A percentile compares a stretch with the other conserved stretches of the same genome.
Conservation (phyloP, 192 early-diverging fungal species). For the Martensiomyces pterosporus region DNA sequence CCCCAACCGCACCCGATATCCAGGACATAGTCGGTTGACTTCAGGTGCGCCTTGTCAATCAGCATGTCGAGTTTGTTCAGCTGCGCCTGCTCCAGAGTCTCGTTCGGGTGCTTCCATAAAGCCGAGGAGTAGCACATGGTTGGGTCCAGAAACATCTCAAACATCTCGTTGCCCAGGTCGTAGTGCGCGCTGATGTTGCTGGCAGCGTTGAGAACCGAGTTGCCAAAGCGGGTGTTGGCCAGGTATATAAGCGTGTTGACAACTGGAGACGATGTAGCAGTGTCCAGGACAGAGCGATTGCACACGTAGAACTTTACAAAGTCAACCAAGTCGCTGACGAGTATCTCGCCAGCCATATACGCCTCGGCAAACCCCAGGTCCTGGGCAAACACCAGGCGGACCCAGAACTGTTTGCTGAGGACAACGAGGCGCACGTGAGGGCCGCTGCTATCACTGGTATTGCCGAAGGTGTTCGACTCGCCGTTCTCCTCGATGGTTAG, state of each 20-base stretch:
- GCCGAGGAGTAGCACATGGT: slow-evolving; percentile 72
- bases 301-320: slow-evolving; percentile 61
- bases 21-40: slow-evolving; percentile 56
- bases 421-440: slow-evolving; percentile 49
- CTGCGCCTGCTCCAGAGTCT: slow-evolving; percentile 65
- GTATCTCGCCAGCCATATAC: slow-evolving; percentile 65
- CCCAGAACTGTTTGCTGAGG: slow-evolving; percentile 58
- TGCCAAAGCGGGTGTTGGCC: slow-evolving; percentile 56
- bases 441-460: slow-evolving; percentile 16
- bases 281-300: slow-evolving; percentile 45
- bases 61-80: slow-evolving; percentile 59
- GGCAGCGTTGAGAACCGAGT: slow-evolving; percentile 57
- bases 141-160: slow-evolving; percentile 61
- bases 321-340: slow-evolving; percentile 51
- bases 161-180: slow-evolving; percentile 74
- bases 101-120: slow-evolving; percentile 53
- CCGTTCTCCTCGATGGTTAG: slow-evolving; percentile 41
- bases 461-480: slow-evolving; percentile 43
- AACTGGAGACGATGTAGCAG: slow-evolving; percentile 48
- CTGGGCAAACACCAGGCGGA: slow-evolving; percentile 49
- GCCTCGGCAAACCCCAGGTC: slow-evolving; percentile 65
- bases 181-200: slow-evolving; percentile 70
- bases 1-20: slow-evolving; percentile 78
- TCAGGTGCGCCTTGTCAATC: slow-evolving; percentile 54
- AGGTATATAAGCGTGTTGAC: slow-evolving; percentile 54